Evolutionary conservation across 495 filamentous ascomycete genomes (phyloP).

Genomic region (Cercophora samala): DNA sequence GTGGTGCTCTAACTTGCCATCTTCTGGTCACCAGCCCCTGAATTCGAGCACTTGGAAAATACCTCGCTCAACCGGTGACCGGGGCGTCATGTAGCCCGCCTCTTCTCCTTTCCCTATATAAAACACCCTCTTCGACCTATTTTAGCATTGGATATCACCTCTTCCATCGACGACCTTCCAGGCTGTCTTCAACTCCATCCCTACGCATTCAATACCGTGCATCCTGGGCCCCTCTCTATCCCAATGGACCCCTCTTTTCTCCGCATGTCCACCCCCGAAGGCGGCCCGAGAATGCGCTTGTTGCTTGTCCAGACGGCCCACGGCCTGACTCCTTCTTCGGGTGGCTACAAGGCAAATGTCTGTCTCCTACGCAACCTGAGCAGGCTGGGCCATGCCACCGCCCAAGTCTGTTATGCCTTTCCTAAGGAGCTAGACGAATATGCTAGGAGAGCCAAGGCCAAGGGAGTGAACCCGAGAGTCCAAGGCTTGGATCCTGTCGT

Average conservation of each 20-base stretch:
- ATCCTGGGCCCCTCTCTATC: neutral
- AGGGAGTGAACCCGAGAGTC: slow-evolving; percentile 24
- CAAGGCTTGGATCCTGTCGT: slow-evolving; percentile 1
- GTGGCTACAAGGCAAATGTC: slow-evolving; percentile 34
- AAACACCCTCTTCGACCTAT: neutral
- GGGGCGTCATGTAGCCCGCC: neutral
- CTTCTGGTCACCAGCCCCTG: neutral
- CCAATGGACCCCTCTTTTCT: neutral
- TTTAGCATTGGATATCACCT: neutral
- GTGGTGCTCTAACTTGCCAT: neutral
- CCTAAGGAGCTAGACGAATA: slow-evolving; percentile 22
- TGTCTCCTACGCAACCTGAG: slow-evolving; percentile 26
- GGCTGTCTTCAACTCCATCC: neutral
- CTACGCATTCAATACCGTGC: neutral
- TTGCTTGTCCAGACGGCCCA: slow-evolving; percentile 35
- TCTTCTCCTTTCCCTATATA: neutral
- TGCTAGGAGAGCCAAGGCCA: slow-evolving; percentile 19
- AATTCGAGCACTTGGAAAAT: neutral
- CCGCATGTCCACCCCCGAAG: too few species aligned
- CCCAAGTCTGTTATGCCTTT: slow-evolving; percentile 32
- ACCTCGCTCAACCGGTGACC: neutral
- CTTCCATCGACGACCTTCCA: neutral
- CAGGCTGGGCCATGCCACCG: slow-evolving; percentile 18
- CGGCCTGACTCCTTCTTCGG: slow-evolving; percentile 33
- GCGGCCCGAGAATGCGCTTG: slow-evolving; percentile 22